Percentiles rank a stretch among this genome's conserved stretches.
These are phyloP conservation scores for Boletus reticulatus DNA, from an alignment of 768 basidiomycete species.

Conservation along the genomic window DNA sequence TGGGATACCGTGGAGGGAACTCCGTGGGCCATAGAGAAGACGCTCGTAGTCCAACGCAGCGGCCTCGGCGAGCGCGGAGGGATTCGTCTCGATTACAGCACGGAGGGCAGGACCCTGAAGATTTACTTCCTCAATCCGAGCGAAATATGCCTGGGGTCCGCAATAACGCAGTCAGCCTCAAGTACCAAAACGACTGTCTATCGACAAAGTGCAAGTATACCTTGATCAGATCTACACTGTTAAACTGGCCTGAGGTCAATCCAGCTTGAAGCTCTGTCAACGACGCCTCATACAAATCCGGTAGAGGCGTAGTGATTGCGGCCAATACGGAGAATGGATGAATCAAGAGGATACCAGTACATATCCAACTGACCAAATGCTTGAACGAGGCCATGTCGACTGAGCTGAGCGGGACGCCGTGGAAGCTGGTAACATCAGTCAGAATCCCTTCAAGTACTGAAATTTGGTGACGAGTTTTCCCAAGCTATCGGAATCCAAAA, in stretches of 20 bases:
- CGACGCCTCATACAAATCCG: slow-evolving; percentile 42
- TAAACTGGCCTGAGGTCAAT: slow-evolving; percentile 33
- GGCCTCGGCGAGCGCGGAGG: slow-evolving; percentile 36
- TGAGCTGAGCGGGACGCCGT: too few species aligned
- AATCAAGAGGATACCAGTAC: neutral
- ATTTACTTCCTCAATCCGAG: slow-evolving; percentile 45
- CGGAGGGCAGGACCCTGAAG: slow-evolving; percentile 34
- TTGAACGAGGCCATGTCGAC: slow-evolving; percentile 3
- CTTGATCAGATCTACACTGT: slow-evolving; percentile 41
- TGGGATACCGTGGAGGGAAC: slow-evolving; percentile 39
- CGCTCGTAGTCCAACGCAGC: slow-evolving; percentile 35
- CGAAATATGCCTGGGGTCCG: slow-evolving; percentile 36
- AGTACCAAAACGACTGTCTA: too few species aligned
- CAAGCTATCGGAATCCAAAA: too few species aligned
- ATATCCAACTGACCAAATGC: slow-evolving; percentile 7
- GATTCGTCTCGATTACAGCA: slow-evolving; percentile 42
- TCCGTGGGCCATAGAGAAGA: slow-evolving; percentile 23
- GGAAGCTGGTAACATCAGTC: too few species aligned
- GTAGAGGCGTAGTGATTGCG: slow-evolving; percentile 21
- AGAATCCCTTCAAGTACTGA: too few species aligned
- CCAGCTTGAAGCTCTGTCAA: slow-evolving; percentile 39
- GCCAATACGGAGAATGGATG: slow-evolving; percentile 10
- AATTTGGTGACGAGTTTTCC: too few species aligned
- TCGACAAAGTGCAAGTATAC: slow-evolving; percentile 10
- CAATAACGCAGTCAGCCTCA: neutral